A percentile compares a stretch with the other conserved stretches of the same genome.
Conservation (phyloP, 495 filamentous ascomycete species). For the Cryomyces minteri region DNA sequence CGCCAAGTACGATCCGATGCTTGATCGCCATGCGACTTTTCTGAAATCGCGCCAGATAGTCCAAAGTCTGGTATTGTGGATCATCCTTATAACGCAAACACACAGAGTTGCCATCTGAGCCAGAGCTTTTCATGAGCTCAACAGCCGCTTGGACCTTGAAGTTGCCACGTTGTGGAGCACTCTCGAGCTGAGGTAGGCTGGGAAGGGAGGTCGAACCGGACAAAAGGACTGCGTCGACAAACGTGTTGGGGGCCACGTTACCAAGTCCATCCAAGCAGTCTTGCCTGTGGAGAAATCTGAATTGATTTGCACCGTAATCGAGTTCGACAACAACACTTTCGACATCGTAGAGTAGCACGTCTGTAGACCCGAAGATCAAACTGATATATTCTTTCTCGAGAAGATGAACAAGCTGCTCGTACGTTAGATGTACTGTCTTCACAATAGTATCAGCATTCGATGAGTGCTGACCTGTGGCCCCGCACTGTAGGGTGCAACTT, state of each 20-base stretch:
- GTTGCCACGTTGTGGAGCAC: constrained; percentile 26
- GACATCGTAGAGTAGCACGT: constrained; percentile 72
- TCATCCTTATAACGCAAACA: constrained; percentile 57
- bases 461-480: constrained; percentile 53
- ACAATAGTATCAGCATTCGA: not conserved
- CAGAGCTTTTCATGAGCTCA: constrained; percentile 42
- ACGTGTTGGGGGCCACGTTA: constrained; percentile 49
- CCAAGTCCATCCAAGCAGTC: constrained; percentile 49
- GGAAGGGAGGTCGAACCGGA: constrained; percentile 65
- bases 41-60: constrained; percentile 71
- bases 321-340: constrained; percentile 67
- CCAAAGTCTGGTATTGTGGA: constrained; percentile 42
- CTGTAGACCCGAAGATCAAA: constrained; percentile 69
- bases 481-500: constrained; percentile 79
- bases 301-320: constrained; percentile 45
- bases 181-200: constrained; percentile 56
- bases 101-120: constrained; percentile 39
- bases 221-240: constrained; percentile 69
- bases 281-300: constrained; percentile 54
- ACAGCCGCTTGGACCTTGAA: constrained; percentile 47
- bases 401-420: constrained; percentile 58
- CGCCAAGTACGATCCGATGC: constrained; percentile 66
- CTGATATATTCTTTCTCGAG: constrained; percentile 49
- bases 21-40: constrained; percentile 68
- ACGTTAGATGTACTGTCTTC: not conserved